Conservation (phyloP, 2,329 filamentous ascomycete genomes). For the Bipolaris oryzae region DNA sequence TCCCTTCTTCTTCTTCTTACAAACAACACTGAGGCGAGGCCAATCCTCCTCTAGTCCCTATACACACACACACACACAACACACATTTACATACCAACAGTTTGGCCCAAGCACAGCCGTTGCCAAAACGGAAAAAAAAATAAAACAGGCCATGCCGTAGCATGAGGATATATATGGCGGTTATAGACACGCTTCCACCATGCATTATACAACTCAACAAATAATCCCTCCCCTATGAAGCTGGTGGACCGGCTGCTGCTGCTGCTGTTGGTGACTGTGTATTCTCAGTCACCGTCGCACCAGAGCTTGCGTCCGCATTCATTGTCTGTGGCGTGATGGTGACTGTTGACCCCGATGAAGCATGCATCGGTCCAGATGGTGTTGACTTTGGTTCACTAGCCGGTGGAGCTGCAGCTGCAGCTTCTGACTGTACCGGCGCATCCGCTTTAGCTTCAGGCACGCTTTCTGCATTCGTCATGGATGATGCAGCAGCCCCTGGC, state of each 20-base stretch:
- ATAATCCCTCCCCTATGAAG: not conserved
- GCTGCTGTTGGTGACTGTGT: not conserved
- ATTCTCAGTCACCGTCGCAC: not conserved
- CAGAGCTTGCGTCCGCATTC: not conserved
- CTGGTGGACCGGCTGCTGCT: not conserved
- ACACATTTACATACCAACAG: not conserved
- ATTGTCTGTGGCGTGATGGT: slow-evolving; percentile 14
- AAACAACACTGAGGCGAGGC: not conserved
- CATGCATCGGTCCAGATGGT: slow-evolving; percentile 11
- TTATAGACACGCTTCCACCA: not conserved
- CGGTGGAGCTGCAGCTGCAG: not conserved
- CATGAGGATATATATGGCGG: not conserved
- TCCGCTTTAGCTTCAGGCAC: not conserved
- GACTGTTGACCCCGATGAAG: slow-evolving; percentile 9
- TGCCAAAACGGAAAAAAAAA: not conserved
- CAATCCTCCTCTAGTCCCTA: not conserved
- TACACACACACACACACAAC: not conserved
- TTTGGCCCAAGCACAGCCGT: not conserved
- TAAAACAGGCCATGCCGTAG: not conserved
- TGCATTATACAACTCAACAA: not conserved
- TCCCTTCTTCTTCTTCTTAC: not conserved
- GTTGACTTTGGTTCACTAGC: not conserved
- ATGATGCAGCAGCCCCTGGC: not conserved
- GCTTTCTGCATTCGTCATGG: not conserved
- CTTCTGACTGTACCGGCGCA: not conserved